Evolutionary conservation across 2,329 filamentous ascomycete genomes (phyloP).

Genomic region (Fusarium brachygibbosum): DNA sequence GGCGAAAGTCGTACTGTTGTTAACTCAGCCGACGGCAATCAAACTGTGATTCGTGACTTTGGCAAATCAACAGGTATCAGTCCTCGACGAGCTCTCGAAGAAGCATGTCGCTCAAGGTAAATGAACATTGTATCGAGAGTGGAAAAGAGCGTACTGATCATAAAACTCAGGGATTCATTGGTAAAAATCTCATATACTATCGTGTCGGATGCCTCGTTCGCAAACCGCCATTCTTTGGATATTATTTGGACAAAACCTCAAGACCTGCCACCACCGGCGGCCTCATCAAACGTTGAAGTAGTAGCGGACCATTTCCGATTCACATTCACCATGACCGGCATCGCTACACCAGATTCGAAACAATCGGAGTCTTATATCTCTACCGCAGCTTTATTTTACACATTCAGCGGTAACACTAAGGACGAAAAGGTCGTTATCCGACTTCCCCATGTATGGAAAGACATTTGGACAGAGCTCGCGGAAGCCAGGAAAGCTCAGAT

Average conservation of each 20-base stretch:
- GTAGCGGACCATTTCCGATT: constrained; percentile 65
- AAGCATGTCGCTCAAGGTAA: constrained; percentile 85
- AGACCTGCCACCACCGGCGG: constrained; percentile 56
- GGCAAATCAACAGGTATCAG: constrained; percentile 83
- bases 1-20: constrained; percentile 71
- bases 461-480: constrained; percentile 85
- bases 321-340: constrained; percentile 78
- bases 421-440: constrained; percentile 88
- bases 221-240: constrained; percentile 79
- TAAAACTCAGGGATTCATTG: constrained; percentile 72
- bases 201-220: constrained; percentile 80
- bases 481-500: constrained; percentile 76
- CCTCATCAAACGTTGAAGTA: constrained; percentile 60
- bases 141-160: constrained; percentile 13
- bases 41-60: constrained; percentile 81
- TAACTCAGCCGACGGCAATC: constrained; percentile 65
- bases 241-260: constrained; percentile 86
- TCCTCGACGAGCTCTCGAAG: constrained; percentile 83
- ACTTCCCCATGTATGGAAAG: constrained; percentile 84
- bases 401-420: constrained; percentile 81
- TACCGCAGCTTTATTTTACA: constrained; percentile 83
- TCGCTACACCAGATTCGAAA: constrained; percentile 79
- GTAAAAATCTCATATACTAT: constrained; percentile 76
- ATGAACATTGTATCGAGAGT: constrained; percentile 18
- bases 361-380: constrained; percentile 92